A percentile compares a stretch with the other conserved stretches of the same genome.
phyloP scores from a whole-genome alignment of 768 basidiomycete species.

The Gelatoporia subvermispora region DNA sequence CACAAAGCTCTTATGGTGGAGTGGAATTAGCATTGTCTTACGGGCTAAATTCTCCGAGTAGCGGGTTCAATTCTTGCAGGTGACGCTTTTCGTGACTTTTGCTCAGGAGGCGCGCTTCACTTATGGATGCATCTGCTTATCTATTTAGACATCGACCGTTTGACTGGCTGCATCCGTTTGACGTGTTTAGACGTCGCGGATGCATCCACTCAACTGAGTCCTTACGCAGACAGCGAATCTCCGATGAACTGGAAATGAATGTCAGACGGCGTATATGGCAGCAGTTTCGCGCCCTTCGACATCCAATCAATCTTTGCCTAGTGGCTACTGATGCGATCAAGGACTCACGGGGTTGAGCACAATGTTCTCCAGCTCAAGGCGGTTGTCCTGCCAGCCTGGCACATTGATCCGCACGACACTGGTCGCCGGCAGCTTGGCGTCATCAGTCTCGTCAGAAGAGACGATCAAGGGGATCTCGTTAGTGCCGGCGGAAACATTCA shows the following conservation, averaged over 20 bases:
- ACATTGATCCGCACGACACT: slow-evolving; percentile 43
- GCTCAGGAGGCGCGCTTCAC: too few species aligned
- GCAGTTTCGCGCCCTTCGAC: slow-evolving; percentile 40
- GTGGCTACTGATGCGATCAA: neutral
- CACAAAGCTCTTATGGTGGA: too few species aligned
- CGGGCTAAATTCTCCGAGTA: too few species aligned
- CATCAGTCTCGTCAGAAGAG: too few species aligned
- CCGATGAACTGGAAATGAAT: slow-evolving; percentile 54
- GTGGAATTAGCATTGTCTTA: too few species aligned
- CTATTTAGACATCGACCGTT: too few species aligned
- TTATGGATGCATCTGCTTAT: too few species aligned
- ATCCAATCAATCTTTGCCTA: neutral
- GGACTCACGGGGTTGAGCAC: slow-evolving; percentile 35
- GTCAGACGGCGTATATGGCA: slow-evolving; percentile 40
- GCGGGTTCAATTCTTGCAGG: too few species aligned
- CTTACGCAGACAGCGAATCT: slow-evolving; percentile 52
- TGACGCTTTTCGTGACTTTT: too few species aligned
- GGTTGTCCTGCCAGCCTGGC: slow-evolving; percentile 59
- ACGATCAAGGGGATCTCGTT: slow-evolving; percentile 38
- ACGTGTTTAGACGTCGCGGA: too few species aligned
- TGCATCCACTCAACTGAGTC: too few species aligned
- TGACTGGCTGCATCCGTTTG: too few species aligned
- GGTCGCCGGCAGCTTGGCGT: neutral
- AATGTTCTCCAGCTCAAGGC: slow-evolving; percentile 46
- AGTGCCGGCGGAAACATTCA: slow-evolving; percentile 42